Base-by-base conservation (phyloP, 2,329 filamentous ascomycete genomes). In the Furcasterigmium furcatum region DNA sequence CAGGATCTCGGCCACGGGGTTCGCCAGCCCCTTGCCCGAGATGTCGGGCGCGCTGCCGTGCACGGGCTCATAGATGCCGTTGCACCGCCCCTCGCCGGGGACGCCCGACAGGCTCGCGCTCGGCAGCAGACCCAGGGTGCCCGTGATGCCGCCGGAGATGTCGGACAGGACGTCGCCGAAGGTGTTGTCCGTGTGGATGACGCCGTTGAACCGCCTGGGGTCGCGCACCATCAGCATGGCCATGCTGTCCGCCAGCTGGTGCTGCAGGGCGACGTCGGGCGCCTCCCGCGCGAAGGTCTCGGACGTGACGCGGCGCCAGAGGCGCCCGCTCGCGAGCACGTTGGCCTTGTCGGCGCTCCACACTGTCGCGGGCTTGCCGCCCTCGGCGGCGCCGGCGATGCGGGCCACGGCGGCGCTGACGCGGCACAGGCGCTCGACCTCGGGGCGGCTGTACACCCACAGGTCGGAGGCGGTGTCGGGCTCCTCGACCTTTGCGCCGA, bases 1-100 rank as follows among this genome's bases (percentile, higher is more conserved):
- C 32, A 89, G 73, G 25, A 89, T 81, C 54, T 84, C 81, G 1
- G 84, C 86, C 27, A 89, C 75, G 0, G 86, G 86, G 67, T 90
- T 89, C 44, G 86, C 85, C 35, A 87, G 74, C 32, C 82, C 82
- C 60, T 86, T 77, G 46, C 86, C 86, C 8, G 82, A 80, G 52
- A 90, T 89, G 54, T 90, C 86, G 10, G 87, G 86, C 3, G 86
- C 87, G 43, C 59, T 79, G 70, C 84, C 86, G 36, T 45, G 27
- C 12, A 39, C 35, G 19, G 27, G 20, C 68, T 90, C 86, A 59
- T 88, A 90, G 55, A 89, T 87, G 50, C 85, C 85, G 54, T 87
- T 88, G 55, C 63, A 67, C n/a, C 53, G 56, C n/a, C 57, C 60
- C 16, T 64, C 49, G 3, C 63, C 60, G 0, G 68, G 67, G 3